These are phyloP conservation scores for Xylaria sp. DNA, from an alignment of 2,329 filamentous ascomycete species.

Conservation along the genomic window DNA sequence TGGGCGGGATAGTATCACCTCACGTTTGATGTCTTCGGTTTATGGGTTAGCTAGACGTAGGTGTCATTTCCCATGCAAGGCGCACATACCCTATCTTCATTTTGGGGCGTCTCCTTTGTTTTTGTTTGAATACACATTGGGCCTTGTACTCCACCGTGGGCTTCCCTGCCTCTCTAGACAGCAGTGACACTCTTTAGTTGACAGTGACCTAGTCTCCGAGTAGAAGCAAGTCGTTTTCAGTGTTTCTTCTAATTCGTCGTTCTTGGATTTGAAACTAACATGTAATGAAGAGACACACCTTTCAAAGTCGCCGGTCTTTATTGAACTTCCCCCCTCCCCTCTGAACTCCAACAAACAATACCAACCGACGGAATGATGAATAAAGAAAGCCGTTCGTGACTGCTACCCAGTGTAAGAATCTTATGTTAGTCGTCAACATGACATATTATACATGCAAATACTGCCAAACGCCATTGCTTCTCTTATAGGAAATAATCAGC, in stretches of 20 bases:
- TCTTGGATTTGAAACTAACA: not conserved
- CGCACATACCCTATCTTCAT: conserved; percentile 11
- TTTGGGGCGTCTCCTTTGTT: not conserved
- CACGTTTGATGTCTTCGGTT: no score
- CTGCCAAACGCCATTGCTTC: not conserved
- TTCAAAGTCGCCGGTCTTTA: no score
- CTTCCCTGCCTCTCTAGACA: not conserved
- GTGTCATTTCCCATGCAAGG: no score
- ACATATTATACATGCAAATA: conserved; percentile 14
- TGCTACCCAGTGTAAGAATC: not conserved
- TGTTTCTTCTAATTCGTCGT: not conserved
- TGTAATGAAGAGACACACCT: not conserved
- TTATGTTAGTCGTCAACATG: not conserved
- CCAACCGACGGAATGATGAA: not conserved
- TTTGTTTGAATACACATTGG: conserved; percentile 5
- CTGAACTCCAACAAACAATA: not conserved
- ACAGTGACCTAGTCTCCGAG: not conserved
- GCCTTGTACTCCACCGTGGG: not conserved
- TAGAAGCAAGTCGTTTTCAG: not conserved
- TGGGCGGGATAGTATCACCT: no score
- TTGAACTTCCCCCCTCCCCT: no score
- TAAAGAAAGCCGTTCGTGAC: conserved; percentile 7
- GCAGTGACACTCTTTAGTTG: not conserved
- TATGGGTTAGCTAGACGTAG: no score
- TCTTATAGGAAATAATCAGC: conserved; percentile 87